phyloP scores from a whole-genome alignment of 345 rosid genomes.

The Linum trigynum region DNA sequence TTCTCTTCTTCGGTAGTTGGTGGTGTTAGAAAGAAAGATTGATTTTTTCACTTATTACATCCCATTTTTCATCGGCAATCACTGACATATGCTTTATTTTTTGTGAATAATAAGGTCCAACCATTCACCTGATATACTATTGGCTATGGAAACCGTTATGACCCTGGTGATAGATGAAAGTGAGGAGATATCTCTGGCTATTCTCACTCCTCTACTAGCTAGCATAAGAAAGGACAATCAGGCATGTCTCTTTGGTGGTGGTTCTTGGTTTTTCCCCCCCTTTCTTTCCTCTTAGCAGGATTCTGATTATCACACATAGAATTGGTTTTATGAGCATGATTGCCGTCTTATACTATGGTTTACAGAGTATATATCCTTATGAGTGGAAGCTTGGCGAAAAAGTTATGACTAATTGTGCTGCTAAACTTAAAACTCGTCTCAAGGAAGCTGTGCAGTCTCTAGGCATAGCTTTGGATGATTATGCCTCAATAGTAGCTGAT shows the following conservation, averaged over 20 bases:
- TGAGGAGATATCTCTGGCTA: constrained; percentile 43
- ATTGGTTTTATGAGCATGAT: constrained; percentile 7
- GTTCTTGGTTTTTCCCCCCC: not conserved
- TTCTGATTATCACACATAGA: not conserved
- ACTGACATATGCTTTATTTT: constrained; percentile 9
- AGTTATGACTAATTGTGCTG: constrained; percentile 44
- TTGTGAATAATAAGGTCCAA: constrained; percentile 31
- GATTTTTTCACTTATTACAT: not conserved
- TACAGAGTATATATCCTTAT: constrained; percentile 41
- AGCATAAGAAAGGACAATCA: constrained; percentile 52
- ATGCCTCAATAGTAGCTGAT: constrained; percentile 44
- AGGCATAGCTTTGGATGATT: constrained; percentile 39
- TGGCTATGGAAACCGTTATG: constrained; percentile 72
- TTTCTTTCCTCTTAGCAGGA: not conserved
- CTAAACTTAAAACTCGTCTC: constrained; percentile 48
- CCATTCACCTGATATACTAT: constrained; percentile 40
- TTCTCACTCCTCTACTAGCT: constrained; percentile 50
- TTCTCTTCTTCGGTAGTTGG: no score
- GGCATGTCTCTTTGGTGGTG: constrained; percentile 26
- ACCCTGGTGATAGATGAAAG: constrained; percentile 52
- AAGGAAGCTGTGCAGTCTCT: constrained; percentile 38
- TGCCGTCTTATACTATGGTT: constrained; percentile 6
- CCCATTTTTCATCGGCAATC: not conserved
- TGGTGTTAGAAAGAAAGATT: no score
- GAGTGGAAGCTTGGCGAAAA: constrained; percentile 48